Evolutionary conservation across 441 rosid genomes (phyloP), one percentile per base, ranked within the genome.

Genomic region (Rhodomyrtus psidioides): DNA sequence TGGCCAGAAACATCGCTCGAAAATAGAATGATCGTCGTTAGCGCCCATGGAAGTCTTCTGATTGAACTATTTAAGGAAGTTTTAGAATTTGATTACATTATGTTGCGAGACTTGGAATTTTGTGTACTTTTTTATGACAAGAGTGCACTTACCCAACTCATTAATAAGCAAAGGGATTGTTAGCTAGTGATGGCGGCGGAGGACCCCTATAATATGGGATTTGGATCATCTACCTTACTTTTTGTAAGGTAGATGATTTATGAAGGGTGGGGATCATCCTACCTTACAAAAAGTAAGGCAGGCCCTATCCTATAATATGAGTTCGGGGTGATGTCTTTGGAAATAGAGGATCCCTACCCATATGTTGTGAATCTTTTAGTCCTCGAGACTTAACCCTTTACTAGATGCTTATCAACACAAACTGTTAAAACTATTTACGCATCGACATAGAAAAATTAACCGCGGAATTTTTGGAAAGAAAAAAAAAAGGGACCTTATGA

Each of bases 301-400:
- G n/a, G n/a, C n/a, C n/a, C n/a, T n/a, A n/a, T n/a, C 2, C 1
- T 0, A 1, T 28, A 34, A 34, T 4, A 34, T 34, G 34, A 34
- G 34, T 2, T 34, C 34, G 34, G 34, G 34, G 34, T 34, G 34
- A 34, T 34, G 4, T 4, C 34, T 34, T 34, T 4, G 34, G 34
- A 4, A 2, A 34, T 34, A 4, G 34, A 34, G 34, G 34, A 2
- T 4, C 34, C 34, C 34, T 34, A 34, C 34, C 34, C 34, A 34
- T 34, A 34, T 34, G 70, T 4, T 27, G 7, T 6, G 13, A 15
- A 1, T 42, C 12, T 60, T 60, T 1, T 0, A 27, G 12, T 60
- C 42, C 74, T 16, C 7, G 74, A 16, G 3, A 60, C 74, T 28
- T 28, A 16, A 28, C 74, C 8, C 34, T 28, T 17, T 30, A 28